Evolutionary conservation across 495 filamentous ascomycete species (phyloP), one percentile per base, ranked within the genome.

Genomic region (Xylaria acuta): DNA sequence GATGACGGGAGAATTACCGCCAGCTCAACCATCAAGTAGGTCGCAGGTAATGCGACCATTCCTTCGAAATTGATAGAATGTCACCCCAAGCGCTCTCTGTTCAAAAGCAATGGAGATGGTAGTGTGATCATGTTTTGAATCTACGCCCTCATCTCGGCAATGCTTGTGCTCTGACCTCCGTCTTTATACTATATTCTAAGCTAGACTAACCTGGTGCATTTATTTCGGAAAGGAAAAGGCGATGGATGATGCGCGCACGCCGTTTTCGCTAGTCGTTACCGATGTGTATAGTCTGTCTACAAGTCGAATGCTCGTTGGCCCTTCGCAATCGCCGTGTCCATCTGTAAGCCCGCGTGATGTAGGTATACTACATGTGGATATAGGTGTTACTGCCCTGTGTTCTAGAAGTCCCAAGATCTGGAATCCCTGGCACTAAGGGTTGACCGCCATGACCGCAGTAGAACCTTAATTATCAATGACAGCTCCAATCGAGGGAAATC

Each of bases 31-130:
- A 69, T 36, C 34, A n/a, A 20, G 20, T 22, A 56, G 66, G 67
- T 38, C 67, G 54, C 67, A 69, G 53, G 38, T 54, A 34, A 67
- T 62, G 67, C 67, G 67, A 27, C 67, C 67, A 49, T 25, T 60
- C 40, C 49, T 62, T 45, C 41, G 11, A 59, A 54, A 25, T 45
- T 25, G 54, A 60, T 40, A 62, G 67, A 36, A 56, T 68, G 36
- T 47, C 7, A 67, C 47, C 47, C 43, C 8, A 67, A 16, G 47
- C 12, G 25, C 27, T 36, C 30, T 43, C 49, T 27, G 22, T 41
- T 41, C 65, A 69, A 45, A 59, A 43, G 66, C 27, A 58, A 27
- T 14, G 36, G 5, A 45, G 36, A 12, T n/a, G 11, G 53, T n/a
- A 64, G 14, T 30, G 34, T 38, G 34, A 22, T 60, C 58, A 9